phyloP scores from a whole-genome alignment of 768 basidiomycete species.

The Auriculariales sp. region DNA sequence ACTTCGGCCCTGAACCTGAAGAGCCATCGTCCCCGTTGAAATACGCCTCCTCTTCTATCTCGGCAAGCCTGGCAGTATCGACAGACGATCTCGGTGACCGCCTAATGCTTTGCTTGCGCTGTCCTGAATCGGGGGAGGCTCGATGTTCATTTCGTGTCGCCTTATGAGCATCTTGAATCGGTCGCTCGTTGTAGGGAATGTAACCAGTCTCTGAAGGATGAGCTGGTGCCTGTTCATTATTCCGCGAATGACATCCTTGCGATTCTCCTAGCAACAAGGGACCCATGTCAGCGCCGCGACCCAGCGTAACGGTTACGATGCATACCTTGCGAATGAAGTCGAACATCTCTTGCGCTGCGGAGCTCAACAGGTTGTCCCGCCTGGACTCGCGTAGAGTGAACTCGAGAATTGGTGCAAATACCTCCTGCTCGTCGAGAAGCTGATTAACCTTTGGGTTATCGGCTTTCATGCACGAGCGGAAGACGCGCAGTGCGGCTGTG shows the following conservation, averaged over 20 bases:
- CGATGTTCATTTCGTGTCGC: constrained; percentile 86
- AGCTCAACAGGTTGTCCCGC: constrained; percentile 84
- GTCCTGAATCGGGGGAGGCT: constrained; percentile 47
- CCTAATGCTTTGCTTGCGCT: no score
- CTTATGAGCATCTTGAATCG: constrained; percentile 61
- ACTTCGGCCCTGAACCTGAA: not conserved
- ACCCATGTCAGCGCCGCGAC: not conserved
- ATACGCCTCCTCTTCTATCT: not conserved
- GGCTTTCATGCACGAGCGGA: constrained; percentile 69
- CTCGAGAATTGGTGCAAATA: constrained; percentile 71
- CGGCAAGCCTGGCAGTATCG: not conserved
- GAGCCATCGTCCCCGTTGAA: not conserved
- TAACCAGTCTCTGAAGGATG: constrained; percentile 46
- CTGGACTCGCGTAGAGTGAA: constrained; percentile 70
- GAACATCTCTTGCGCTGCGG: constrained; percentile 92
- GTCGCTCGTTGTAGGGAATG: constrained; percentile 43
- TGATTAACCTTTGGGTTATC: constrained; percentile 62
- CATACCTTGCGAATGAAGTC: constrained; percentile 78
- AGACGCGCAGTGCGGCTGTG: constrained; percentile 82
- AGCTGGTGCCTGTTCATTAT: constrained; percentile 68
- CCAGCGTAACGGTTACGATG: constrained; percentile 5
- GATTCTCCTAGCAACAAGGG: constrained; percentile 53
- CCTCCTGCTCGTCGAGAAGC: constrained; percentile 73
- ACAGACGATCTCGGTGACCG: no score
- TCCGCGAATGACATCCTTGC: constrained; percentile 70